Percentiles rank a stretch among this genome's conserved stretches.
These are phyloP conservation scores for Xylogone sp. DNA, from an alignment of 2,329 filamentous ascomycete species.

Conservation along the genomic window DNA sequence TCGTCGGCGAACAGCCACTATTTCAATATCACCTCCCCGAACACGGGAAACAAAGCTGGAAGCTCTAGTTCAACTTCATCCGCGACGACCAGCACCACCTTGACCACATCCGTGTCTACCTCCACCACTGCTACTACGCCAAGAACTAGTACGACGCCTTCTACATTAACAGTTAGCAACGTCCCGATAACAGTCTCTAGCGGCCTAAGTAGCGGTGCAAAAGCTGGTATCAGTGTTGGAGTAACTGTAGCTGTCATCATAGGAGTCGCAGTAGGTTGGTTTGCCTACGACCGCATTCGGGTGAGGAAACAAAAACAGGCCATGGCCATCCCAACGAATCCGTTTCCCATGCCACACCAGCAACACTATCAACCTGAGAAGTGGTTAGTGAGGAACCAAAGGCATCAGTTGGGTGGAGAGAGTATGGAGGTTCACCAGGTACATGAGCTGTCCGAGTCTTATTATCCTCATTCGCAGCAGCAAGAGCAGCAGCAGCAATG, in stretches of 20 bases:
- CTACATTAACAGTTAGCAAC: not conserved
- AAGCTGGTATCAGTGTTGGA: slow-evolving; percentile 5
- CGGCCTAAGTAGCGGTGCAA: slow-evolving; percentile 2
- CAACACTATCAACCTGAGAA: not conserved
- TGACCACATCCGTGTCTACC: not conserved
- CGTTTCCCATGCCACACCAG: not conserved
- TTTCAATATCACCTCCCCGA: slow-evolving; percentile 10
- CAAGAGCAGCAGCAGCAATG: too few relatives aligned
- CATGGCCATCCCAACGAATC: not conserved
- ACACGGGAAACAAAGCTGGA: not conserved
- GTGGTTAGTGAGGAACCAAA: not conserved
- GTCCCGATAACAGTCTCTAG: not conserved
- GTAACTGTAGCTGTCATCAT: slow-evolving; percentile 2
- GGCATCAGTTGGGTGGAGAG: slow-evolving; percentile 1
- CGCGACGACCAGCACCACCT: not conserved
- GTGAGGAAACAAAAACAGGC: not conserved
- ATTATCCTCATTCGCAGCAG: too few relatives aligned
- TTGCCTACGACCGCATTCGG: slow-evolving; percentile 1
- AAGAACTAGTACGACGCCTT: not conserved
- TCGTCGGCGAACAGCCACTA: slow-evolving; percentile 4
- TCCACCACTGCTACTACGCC: not conserved
- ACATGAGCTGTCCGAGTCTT: not conserved
- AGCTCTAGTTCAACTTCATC: not conserved
- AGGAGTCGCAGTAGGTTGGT: slow-evolving; percentile 3
- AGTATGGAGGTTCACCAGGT: not conserved